Conservation (phyloP, 1,139 yeast genomes). For the Yamadazyma buinensis region DNA sequence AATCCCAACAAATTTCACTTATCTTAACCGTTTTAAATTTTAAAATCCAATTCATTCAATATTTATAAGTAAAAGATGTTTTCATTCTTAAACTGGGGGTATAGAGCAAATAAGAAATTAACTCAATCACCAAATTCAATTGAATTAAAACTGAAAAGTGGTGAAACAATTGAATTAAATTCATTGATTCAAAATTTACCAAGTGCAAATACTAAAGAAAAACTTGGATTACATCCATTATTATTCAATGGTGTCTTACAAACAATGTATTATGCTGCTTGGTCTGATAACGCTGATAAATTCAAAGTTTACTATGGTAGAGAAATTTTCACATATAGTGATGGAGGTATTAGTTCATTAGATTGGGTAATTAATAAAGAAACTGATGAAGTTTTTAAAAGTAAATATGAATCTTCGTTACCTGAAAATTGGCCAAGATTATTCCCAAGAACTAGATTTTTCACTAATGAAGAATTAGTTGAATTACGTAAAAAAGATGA, state of each 20-base stretch:
- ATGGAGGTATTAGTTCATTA: slow-evolving; percentile 68
- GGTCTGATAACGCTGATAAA: slow-evolving; percentile 48
- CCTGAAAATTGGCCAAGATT: slow-evolving; percentile 70
- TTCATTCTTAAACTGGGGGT: slow-evolving; percentile 33
- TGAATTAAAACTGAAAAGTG: slow-evolving; percentile 15
- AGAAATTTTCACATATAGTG: slow-evolving; percentile 55
- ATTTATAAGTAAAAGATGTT: slow-evolving; percentile 4
- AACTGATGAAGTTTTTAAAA: slow-evolving; percentile 44
- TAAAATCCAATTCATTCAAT: too few relatives aligned
- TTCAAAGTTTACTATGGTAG: slow-evolving; percentile 74
- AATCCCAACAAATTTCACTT: too few relatives aligned
- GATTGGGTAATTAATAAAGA: slow-evolving; percentile 68
- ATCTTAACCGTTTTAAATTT: too few relatives aligned
- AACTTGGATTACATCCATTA: slow-evolving; percentile 58
- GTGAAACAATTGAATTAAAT: slow-evolving; percentile 16
- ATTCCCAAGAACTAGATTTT: slow-evolving; percentile 75
- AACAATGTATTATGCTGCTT: slow-evolving; percentile 60
- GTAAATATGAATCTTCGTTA: slow-evolving; percentile 49
- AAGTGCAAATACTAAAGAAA: slow-evolving; percentile 25
- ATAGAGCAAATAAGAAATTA: slow-evolving; percentile 31
- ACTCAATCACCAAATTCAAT: slow-evolving; percentile 23
- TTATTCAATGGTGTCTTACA: slow-evolving; percentile 75
- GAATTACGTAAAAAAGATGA: slow-evolving; percentile 14
- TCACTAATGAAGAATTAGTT: slow-evolving; percentile 40
- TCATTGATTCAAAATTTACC: slow-evolving; percentile 24